Percentiles rank a stretch among this genome's conserved stretches.
These are phyloP conservation scores for Aspergillus fijiensis DNA, from an alignment of 2,329 filamentous ascomycete genomes.

Conservation along the genomic window DNA sequence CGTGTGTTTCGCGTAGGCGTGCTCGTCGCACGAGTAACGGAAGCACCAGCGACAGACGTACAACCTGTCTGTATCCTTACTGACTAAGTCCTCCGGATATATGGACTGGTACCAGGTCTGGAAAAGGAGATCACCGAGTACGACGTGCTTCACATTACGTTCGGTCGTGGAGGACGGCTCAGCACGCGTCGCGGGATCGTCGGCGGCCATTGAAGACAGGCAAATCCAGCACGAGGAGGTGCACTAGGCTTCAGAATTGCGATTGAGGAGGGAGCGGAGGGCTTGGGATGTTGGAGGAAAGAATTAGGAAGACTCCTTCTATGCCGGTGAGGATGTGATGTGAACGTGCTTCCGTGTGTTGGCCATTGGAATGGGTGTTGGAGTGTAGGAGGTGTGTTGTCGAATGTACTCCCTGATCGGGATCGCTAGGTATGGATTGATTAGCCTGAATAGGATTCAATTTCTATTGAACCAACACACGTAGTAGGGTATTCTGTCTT, in stretches of 20 bases:
- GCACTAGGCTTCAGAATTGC: not conserved
- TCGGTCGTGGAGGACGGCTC: slow-evolving; percentile 47
- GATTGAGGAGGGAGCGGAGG: slow-evolving; percentile 2
- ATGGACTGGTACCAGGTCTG: slow-evolving; percentile 91
- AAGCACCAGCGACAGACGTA: slow-evolving; percentile 94
- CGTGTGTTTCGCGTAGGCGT: slow-evolving; percentile 38
- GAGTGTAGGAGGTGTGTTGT: not conserved
- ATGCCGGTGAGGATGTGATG: not conserved
- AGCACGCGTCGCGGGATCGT: slow-evolving; percentile 25
- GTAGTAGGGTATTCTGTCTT: not conserved
- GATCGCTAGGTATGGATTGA: not conserved
- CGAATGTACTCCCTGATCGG: not conserved
- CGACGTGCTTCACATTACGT: slow-evolving; percentile 82
- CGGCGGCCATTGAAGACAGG: slow-evolving; percentile 30
- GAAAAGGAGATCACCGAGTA: slow-evolving; percentile 80
- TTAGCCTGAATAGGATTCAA: not conserved
- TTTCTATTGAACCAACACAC: not conserved
- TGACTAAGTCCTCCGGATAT: slow-evolving; percentile 69
- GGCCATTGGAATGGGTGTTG: slow-evolving; percentile 12
- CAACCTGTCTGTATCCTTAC: slow-evolving; percentile 57
- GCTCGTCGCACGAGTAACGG: slow-evolving; percentile 67
- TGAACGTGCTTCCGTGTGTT: slow-evolving; percentile 5
- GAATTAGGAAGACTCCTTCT: not conserved
- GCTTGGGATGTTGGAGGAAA: not conserved
- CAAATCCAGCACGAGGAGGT: not conserved